Base-by-base conservation (phyloP, 257 asterid genomes). In the Plantago major region DNA sequence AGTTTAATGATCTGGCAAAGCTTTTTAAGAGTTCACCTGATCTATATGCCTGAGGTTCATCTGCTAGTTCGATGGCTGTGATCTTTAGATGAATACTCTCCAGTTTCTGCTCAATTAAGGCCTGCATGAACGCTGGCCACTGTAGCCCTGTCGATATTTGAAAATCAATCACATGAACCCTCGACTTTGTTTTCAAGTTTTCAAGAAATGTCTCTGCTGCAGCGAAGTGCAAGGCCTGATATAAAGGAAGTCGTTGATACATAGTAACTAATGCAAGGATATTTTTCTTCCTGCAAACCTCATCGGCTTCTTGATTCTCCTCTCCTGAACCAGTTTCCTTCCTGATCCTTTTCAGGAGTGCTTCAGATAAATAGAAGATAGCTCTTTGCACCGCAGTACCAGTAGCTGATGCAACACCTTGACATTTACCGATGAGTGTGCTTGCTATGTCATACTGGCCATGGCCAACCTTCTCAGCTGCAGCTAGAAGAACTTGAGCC, bases 71-170 rank as follows among this genome's bases (percentile, higher is more conserved):
- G 11, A 75, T 14, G 30, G 63, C 66, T 33, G 81, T 75, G 10
- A 75, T 67, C 63, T 67, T 63, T 13, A 75, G 69, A 30, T 60
- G 59, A 17, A 51, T 50, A 2, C 55, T 51, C 7, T 47, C 51
- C 42, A 4, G 19, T 2, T 54, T n/a, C 42, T 48, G 10, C 10
- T 69, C 64, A 12, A 70, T 62, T 2, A 73, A 38, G 40, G 74
- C 84, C 69, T 68, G 84, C 76, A 78, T 74, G 14, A 78, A 22
- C 9, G 67, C 74, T 61, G 78, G 64, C 80, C 80, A 71, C 12
- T 68, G 77, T 10, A 71, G 46, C 17, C 81, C 81, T 4, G 67
- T 64, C 13, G 65, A 11, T 47, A 76, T 60, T 0, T 56, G 65
- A 53, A 76, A 42, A 69, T 76, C 81, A 43, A 76, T 58, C 7